Evolutionary conservation across 2,329 filamentous ascomycete species (phyloP), one percentile per base, ranked within the genome.

Genomic region (Davidsoniella eucalypti): DNA sequence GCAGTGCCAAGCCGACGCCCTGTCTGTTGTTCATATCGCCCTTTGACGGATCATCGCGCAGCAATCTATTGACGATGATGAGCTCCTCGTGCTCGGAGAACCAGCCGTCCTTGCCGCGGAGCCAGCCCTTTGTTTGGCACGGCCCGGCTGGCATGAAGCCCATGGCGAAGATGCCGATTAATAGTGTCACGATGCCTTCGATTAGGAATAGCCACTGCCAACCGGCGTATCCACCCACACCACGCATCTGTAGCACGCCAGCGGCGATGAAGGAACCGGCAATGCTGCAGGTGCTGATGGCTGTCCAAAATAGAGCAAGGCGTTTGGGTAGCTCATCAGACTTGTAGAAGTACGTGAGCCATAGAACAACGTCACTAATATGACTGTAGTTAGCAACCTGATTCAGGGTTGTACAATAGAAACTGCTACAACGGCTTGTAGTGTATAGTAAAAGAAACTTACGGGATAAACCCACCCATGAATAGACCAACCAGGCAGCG

Each of bases 51-150:
- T 80, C 78, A 52, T 82, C 78, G 1, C 78, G 70, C 4, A 70
- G 64, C 8, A 76, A 64, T 1, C 76, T 66, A 55, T 80, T 81
- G 23, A 81, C 74, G 54, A 80, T 70, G 56, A 81, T 81, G 47
- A 66, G 65, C 56, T 81, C 75, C 52, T 80, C 78, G 2, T 68
- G 69, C 42, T 78, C 73, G 2, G 58, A 72, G 59, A 81, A 82
- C 73, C 76, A 82, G 1, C 77, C 78, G 67, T 61, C 64, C 49
- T 72, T 70, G 9, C 73, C 74, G 9, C 75, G 69, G 57, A 74
- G 75, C 70, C 72, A 75, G 43, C 67, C 71, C 40, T 66, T 67
- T 0, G 75, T 79, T 54, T 71, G 67, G 6, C 64, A 66, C 1
- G 69, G 69, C 0, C 67, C 67, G 0, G 69, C 63, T 0, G 68